Evolutionary conservation across 2,329 filamentous ascomycete species (phyloP).

Genomic region (Corynespora cassiicola): DNA sequence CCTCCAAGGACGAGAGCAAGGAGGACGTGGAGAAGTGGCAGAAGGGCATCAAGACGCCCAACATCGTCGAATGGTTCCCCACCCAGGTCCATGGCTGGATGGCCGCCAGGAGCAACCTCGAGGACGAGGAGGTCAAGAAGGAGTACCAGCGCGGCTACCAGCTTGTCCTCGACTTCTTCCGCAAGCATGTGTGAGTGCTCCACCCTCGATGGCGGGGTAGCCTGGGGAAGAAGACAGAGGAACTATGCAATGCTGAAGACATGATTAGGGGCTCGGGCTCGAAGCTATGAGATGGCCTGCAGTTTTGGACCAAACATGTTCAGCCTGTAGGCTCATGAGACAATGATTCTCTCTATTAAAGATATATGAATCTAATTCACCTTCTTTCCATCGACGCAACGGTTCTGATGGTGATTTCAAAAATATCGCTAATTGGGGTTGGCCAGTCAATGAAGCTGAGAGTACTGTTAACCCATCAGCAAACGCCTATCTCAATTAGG

Average conservation of each 20-base stretch:
- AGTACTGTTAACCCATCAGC: too few relatives aligned
- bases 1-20: slow-evolving; percentile 63
- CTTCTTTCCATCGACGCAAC: too few relatives aligned
- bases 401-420: too few relatives aligned
- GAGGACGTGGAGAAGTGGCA: slow-evolving; percentile 59
- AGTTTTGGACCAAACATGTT: too few relatives aligned
- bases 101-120: slow-evolving; percentile 54
- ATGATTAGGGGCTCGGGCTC: slow-evolving; percentile 1
- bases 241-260: too few relatives aligned
- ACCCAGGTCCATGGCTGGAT: slow-evolving; percentile 56
- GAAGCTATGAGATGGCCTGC: too few relatives aligned
- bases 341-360: too few relatives aligned
- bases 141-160: slow-evolving; percentile 60
- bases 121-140: slow-evolving; percentile 54
- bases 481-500: too few relatives aligned
- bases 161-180: slow-evolving; percentile 58
- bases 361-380: too few relatives aligned
- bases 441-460: too few relatives aligned
- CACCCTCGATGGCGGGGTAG: neutral
- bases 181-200: slow-evolving; percentile 57
- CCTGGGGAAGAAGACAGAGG: neutral
- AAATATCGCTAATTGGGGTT: too few relatives aligned
- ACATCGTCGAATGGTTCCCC: slow-evolving; percentile 56
- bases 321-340: too few relatives aligned
- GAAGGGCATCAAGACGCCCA: slow-evolving; percentile 54